Percentiles rank a stretch among this genome's conserved stretches.
These are phyloP conservation scores for Cryptosporidium bovis DNA, from an alignment of 169 alveolate species.

Conservation along the genomic window DNA sequence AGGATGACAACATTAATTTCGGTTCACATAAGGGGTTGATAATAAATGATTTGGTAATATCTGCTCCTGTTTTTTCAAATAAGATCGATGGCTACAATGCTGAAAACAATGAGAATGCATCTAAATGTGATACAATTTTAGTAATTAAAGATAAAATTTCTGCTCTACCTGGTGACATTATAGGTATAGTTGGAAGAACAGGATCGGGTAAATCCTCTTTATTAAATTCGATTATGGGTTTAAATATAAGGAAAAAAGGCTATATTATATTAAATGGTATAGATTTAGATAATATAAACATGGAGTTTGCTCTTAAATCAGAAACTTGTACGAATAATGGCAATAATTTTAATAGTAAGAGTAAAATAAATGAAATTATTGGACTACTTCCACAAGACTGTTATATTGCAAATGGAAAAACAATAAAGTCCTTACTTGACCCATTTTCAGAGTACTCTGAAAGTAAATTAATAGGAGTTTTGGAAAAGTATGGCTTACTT, in stretches of 20 bases:
- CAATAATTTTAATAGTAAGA: background rate
- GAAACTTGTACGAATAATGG: too few relatives aligned
- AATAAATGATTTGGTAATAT: slow-evolving; percentile 11
- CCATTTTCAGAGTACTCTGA: slow-evolving; percentile 44
- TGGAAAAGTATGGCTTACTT: background rate
- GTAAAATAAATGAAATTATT: slow-evolving; percentile 7
- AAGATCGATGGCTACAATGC: background rate
- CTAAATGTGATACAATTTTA: slow-evolving; percentile 8
- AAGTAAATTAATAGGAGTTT: background rate
- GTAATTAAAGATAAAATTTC: background rate
- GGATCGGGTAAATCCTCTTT: slow-evolving; percentile 92
- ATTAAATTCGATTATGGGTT: slow-evolving; percentile 84
- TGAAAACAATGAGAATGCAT: background rate
- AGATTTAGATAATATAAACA: background rate
- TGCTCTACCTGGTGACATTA: slow-evolving; percentile 78
- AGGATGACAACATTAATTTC: background rate
- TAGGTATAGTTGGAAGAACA: slow-evolving; percentile 89
- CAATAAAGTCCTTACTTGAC: slow-evolving; percentile 45
- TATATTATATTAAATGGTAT: background rate
- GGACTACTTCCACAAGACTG: slow-evolving; percentile 60
- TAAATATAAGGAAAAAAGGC: slow-evolving; percentile 30
- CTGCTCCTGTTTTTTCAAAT: background rate
- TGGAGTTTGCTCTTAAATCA: too few relatives aligned
- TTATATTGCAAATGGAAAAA: slow-evolving; percentile 5
- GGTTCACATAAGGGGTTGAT: slow-evolving; percentile 10